Evolutionary conservation across 1,284 basidiomycete species (phyloP).

Genomic region (Thelephora terrestris): DNA sequence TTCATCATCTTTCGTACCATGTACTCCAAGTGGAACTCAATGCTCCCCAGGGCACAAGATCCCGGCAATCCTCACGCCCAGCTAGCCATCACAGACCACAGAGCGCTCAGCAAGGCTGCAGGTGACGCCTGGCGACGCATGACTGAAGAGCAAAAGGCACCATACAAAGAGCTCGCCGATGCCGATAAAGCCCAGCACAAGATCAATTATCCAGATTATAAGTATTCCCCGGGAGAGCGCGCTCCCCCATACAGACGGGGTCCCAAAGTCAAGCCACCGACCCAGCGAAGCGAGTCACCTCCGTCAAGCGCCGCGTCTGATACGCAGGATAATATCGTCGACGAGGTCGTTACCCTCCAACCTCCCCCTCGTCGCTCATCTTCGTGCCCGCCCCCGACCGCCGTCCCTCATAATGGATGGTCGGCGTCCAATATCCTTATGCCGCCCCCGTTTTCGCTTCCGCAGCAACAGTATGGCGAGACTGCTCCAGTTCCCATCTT

Average conservation of each 20-base stretch:
- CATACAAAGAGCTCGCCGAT: constrained; percentile 40
- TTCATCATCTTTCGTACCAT: constrained; percentile 86
- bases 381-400: not conserved
- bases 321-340: not conserved
- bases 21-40: constrained; percentile 29
- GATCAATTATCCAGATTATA: constrained; percentile 44
- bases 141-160: constrained; percentile 31
- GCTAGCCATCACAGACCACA: constrained; percentile 5
- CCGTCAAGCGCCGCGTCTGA: not conserved
- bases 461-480: not conserved
- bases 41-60: not conserved
- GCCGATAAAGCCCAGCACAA: constrained; percentile 45
- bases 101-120: constrained; percentile 54
- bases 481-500: not conserved
- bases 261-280: not conserved
- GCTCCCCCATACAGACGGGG: not conserved
- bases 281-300: not conserved
- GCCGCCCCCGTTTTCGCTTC: not conserved
- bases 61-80: not conserved
- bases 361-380: not conserved
- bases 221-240: constrained; percentile 37
- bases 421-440: not conserved
- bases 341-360: not conserved
- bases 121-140: constrained; percentile 50
- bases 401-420: not conserved